Evolutionary conservation across 2,329 filamentous ascomycete genomes (phyloP).

Genomic region (Ophiostoma pallidulum): DNA sequence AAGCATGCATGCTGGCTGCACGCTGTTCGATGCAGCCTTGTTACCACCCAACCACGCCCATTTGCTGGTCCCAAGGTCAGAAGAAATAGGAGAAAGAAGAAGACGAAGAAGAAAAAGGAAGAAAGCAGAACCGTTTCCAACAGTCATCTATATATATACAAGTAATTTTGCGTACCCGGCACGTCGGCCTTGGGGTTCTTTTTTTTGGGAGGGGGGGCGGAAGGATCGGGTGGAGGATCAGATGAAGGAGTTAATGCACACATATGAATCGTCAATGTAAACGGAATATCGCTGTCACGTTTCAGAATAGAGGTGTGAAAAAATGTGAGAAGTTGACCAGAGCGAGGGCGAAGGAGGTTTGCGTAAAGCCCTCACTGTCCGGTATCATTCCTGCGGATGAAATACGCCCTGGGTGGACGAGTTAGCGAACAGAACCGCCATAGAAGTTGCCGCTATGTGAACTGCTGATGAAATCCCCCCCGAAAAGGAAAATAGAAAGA

Average conservation of each 20-base stretch:
- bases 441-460: too few relatives aligned
- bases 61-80: not conserved
- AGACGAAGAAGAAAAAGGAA: not conserved
- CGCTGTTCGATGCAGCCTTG: not conserved
- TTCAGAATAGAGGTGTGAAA: not conserved
- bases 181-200: not conserved
- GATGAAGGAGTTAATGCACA: not conserved
- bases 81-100: not conserved
- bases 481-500: not conserved
- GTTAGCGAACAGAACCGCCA: conserved; percentile 1
- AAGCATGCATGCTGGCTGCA: too few relatives aligned
- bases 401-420: conserved; percentile 42
- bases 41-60: not conserved
- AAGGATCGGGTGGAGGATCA: too few relatives aligned
- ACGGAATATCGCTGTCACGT: not conserved
- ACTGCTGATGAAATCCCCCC: too few relatives aligned
- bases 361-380: not conserved
- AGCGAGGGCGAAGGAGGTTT: not conserved
- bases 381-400: conserved; percentile 31
- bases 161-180: not conserved
- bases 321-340: not conserved
- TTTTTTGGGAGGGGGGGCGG: too few relatives aligned
- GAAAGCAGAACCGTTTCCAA: conserved; percentile 2
- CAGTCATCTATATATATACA: conserved; percentile 5
- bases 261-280: not conserved